Evolutionary conservation across 2,329 filamentous ascomycete genomes (phyloP), one percentile per base, ranked within the genome.

Genomic region (Colletotrichum graminicola): DNA sequence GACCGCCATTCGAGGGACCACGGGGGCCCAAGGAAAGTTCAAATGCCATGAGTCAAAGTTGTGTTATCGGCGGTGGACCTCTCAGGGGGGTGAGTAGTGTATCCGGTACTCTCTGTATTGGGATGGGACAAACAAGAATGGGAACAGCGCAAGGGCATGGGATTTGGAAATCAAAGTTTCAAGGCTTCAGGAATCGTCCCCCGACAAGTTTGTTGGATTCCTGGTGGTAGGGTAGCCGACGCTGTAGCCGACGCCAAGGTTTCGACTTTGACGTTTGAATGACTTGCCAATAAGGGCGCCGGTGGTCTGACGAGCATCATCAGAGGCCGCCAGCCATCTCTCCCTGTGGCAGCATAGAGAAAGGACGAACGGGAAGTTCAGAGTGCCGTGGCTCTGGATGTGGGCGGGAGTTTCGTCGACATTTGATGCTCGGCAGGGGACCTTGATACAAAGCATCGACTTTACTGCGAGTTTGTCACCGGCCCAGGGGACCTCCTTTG

Each of bases 1-100:
- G 23, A 45, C 59, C 49, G 32, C 51, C 34, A 26, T 45, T 26
- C 36, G 32, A 34, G 23, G 43, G 23, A 29, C 18, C 11, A 41
- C 14, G 29, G 51, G 18, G 36, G 41, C 16, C 10, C 29, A 47
- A 60, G 32, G 18, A 52, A 29, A 51, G 41, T 60, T 47, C 5
- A 26, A 60, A 51, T 56, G 23, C 32, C 43, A 61, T 64, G 67
- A 70, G 52, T 66, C 67, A 63, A 51, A 60, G 62, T 61, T n/a
- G 49, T 70, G 62, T 66, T 70, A 49, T 70, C 67, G 54, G 56
- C 49, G 67, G 67, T 70, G 67, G 67, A 56, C 39, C 60, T 61
- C 29, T 8, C 59, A 41, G n/a, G 62, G 60, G 62, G 45, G 49
- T 34, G 52, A 55, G 29, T 55, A 32, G 29, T 47, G 36, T 39